Evolutionary conservation across 108 stramenopile genomes (phyloP).

Genomic region (Parietichytrium sp.): DNA sequence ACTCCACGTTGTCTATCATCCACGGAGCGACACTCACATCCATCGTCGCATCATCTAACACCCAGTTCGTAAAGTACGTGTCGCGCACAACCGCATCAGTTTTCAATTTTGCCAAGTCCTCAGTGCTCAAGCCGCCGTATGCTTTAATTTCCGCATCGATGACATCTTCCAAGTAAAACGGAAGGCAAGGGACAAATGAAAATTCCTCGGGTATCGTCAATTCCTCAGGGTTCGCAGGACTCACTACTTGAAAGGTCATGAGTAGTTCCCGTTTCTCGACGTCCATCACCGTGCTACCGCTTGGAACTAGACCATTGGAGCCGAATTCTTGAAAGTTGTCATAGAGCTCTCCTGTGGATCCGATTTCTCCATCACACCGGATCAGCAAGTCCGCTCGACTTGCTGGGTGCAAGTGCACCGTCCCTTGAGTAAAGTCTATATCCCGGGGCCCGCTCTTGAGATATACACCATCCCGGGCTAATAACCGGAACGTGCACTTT

Average conservation of each 20-base stretch:
- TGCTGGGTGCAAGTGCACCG: slow-evolving; percentile 3
- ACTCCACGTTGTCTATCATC: not conserved
- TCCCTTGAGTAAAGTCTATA: not conserved
- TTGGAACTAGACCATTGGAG: not conserved
- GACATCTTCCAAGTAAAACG: slow-evolving; percentile 19
- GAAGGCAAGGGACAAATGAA: not conserved
- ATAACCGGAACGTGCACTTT: not conserved
- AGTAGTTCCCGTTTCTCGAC: not conserved
- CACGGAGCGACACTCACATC: too few relatives aligned
- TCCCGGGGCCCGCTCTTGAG: not conserved
- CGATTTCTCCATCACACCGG: not conserved
- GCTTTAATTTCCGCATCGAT: not conserved
- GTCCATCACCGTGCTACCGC: not conserved
- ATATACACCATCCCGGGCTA: slow-evolving; percentile 18
- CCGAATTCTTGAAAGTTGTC: slow-evolving; percentile 32
- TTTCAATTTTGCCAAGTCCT: too few relatives aligned
- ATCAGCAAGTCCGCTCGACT: not conserved
- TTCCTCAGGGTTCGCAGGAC: not conserved
- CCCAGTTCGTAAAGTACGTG: not conserved
- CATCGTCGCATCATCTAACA: too few relatives aligned
- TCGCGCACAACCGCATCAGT: not conserved
- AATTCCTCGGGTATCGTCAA: slow-evolving; percentile 9
- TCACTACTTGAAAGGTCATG: not conserved
- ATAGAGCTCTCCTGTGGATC: not conserved
- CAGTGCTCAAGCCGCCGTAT: not conserved